A percentile compares a stretch with the other conserved stretches of the same genome.
These are phyloP conservation scores for Oryza rufipogon DNA, from an alignment of 176 grass and related monocot genomes.

Conservation along the genomic window DNA sequence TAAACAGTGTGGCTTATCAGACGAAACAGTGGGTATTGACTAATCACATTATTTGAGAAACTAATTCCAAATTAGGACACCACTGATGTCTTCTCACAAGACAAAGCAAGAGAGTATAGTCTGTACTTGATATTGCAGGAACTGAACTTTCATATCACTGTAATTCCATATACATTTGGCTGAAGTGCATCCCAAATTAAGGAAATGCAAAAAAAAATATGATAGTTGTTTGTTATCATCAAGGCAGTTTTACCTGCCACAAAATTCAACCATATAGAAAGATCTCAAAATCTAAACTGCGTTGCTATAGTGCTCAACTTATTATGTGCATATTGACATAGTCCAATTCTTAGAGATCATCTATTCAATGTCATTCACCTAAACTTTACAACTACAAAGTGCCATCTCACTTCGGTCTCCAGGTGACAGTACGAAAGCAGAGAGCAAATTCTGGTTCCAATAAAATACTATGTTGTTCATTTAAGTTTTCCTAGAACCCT, in stretches of 20 bases:
- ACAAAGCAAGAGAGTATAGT: background rate
- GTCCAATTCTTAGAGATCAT: background rate
- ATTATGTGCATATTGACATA: background rate
- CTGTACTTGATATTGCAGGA: background rate
- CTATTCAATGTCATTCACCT: background rate
- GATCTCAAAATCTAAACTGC: background rate
- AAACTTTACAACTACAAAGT: background rate
- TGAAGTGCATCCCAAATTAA: background rate
- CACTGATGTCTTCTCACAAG: background rate
- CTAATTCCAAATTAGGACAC: background rate
- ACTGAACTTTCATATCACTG: background rate
- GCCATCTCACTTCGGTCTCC: background rate
- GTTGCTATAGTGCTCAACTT: background rate
- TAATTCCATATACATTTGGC: background rate
- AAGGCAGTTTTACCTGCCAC: background rate
- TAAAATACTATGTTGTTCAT: no score
- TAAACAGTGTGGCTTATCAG: background rate
- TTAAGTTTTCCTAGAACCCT: no score
- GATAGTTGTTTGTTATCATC: background rate
- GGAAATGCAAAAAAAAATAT: background rate
- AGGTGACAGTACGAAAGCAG: background rate
- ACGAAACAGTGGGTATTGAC: background rate
- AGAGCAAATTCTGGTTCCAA: background rate
- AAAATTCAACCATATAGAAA: constrained; percentile 7
- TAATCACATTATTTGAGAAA: background rate